A percentile compares a stretch with the other conserved stretches of the same genome.
These are phyloP conservation scores for Amorphotheca resinae DNA, from an alignment of 495 filamentous ascomycete species.

Conservation along the genomic window DNA sequence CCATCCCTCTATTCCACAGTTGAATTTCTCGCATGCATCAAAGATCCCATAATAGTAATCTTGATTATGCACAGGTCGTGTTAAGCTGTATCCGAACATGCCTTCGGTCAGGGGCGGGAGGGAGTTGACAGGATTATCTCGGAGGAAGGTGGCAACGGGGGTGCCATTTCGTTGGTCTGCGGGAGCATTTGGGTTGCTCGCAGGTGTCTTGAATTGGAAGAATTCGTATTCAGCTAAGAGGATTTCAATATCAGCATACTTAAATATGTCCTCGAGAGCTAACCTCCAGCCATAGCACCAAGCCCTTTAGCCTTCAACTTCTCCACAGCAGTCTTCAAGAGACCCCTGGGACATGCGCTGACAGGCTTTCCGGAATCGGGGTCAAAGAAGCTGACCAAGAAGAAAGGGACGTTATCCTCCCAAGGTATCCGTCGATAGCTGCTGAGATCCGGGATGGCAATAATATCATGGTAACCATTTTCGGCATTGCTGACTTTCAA, in stretches of 20 bases:
- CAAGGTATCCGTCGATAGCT: conserved; percentile 87
- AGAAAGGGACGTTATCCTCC: conserved; percentile 89
- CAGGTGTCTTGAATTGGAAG: conserved; percentile 75
- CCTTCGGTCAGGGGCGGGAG: conserved; percentile 80
- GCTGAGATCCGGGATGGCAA: conserved; percentile 69
- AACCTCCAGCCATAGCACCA: conserved; percentile 90
- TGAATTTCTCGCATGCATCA: conserved; percentile 68
- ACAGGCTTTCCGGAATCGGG: conserved; percentile 57
- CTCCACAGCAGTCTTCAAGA: conserved; percentile 55
- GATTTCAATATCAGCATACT: conserved; percentile 1
- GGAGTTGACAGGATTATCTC: conserved; percentile 53
- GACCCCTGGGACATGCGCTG: conserved; percentile 68
- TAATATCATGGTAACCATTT: conserved; percentile 84
- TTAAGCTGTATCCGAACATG: conserved; percentile 97
- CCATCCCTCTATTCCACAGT: conserved; percentile 86
- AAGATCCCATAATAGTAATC: conserved; percentile 91
- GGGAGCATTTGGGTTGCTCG: conserved; percentile 32
- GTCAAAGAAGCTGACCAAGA: conserved; percentile 77
- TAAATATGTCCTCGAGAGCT: conserved; percentile 11
- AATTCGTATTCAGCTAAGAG: conserved; percentile 90
- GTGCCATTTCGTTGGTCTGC: conserved; percentile 35
- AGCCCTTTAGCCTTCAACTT: conserved; percentile 53
- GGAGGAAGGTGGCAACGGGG: conserved; percentile 62
- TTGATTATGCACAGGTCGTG: conserved; percentile 83
- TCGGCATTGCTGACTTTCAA: conserved; percentile 81